Evolutionary conservation across 2,329 filamentous ascomycete genomes (phyloP), one percentile per base, ranked within the genome.

Genomic region (Thelonectria blattea): DNA sequence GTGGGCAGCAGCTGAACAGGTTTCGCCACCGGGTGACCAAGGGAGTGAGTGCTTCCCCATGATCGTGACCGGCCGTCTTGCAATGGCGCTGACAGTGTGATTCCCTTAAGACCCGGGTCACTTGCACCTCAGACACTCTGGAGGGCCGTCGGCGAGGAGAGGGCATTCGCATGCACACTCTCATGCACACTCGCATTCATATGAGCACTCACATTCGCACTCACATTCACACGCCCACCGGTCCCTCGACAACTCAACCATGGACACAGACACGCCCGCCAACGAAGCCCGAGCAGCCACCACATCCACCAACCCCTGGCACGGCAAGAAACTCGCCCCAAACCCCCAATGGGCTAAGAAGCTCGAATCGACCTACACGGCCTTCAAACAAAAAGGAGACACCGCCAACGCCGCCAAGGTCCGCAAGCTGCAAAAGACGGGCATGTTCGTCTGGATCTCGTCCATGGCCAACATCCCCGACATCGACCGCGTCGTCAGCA

Each of bases 371-470:
- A 52, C 47, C 8, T 52, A 56, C 41, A 12, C 32, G 4, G 17
- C 22, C 2, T 60, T 52, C 37, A 51, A 45, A 32, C 22, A 55
- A 32, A 32, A 15, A 10, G 47, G 42, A 41, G 52, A 60, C 15
- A 10, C 45, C 11, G 14, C 18, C n/a, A 60, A 56, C 47, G 57
- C 57, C 1, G 47, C 47, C 37, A 60, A 60, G 32, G 57, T 60
- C 24, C 47, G 52, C 12, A 32, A 27, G 7, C 47, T 56, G 17
- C 52, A 56, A 24, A 42, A 24, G 15, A 60, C 41, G 17, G 52
- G 57, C 47, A 56, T 48, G 12, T 60, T 60, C n/a, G 57, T 60
- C 15, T 60, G 57, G 57, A 54, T 60, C 24, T 56, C 57, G 10
- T 34, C 24, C 9, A 20, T 46, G 17, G 30, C 17, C 1, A 60